phyloP scores from a whole-genome alignment of 441 rosid genomes.

The Daphne laureola region DNA sequence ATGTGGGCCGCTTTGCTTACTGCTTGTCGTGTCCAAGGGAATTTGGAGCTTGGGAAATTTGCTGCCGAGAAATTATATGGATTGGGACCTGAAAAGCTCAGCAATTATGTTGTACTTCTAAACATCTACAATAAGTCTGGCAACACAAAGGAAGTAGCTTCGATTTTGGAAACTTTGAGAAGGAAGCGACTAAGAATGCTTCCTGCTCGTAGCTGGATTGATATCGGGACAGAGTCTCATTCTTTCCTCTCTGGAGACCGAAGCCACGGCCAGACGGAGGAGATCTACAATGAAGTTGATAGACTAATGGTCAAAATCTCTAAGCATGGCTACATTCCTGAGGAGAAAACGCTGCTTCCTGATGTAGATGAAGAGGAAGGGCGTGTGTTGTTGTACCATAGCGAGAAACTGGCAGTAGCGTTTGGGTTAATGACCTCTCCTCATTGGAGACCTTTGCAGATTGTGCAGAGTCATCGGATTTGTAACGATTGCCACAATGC shows the following conservation, averaged over 20 bases:
- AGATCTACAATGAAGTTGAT: conserved; percentile 64
- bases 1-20: conserved; percentile 96
- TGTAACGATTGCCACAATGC: conserved; percentile 79
- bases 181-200: conserved; percentile 73
- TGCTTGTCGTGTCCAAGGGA: conserved; percentile 65
- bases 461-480: conserved; percentile 79
- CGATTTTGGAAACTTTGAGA: conserved; percentile 53
- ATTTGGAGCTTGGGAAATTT: conserved; percentile 73
- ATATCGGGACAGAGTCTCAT: conserved; percentile 42
- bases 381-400: conserved; percentile 36
- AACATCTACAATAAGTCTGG: conserved; percentile 74
- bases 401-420: conserved; percentile 83
- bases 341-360: conserved; percentile 47
- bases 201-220: conserved; percentile 81
- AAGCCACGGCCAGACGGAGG: conserved; percentile 44
- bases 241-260: conserved; percentile 63
- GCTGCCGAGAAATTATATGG: conserved; percentile 77
- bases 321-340: conserved; percentile 39
- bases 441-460: conserved; percentile 52
- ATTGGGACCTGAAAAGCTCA: conserved; percentile 81
- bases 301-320: conserved; percentile 53
- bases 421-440: conserved; percentile 57
- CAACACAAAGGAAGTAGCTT: conserved; percentile 61
- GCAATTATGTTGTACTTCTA: conserved; percentile 66
- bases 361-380: conserved; percentile 73